These are phyloP conservation scores for Diaporthe sp. DNA, from an alignment of 2,329 filamentous ascomycete species.

Conservation along the genomic window DNA sequence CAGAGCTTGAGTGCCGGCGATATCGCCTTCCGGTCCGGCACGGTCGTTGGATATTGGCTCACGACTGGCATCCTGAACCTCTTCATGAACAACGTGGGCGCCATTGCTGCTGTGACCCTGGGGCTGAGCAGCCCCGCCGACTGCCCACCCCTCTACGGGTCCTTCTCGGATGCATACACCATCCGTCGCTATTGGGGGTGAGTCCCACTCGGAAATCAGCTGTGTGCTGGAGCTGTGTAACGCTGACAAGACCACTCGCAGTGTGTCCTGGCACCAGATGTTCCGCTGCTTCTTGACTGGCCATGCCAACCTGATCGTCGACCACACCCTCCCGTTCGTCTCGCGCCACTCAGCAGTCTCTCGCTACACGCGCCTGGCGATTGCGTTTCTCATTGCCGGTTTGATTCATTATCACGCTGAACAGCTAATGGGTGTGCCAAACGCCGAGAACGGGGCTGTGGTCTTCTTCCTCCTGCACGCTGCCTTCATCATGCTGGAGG, in stretches of 20 bases:
- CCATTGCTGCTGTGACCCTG: neutral
- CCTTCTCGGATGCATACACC: conserved; percentile 21
- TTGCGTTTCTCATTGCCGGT: conserved; percentile 30
- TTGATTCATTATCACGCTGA: conserved; percentile 21
- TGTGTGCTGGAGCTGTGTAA: neutral
- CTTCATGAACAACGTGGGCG: conserved; percentile 30
- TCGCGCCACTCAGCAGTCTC: conserved; percentile 9
- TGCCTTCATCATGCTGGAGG: conserved; percentile 34
- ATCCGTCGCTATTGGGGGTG: conserved; percentile 35
- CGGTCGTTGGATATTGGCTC: conserved; percentile 22
- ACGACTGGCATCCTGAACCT: conserved; percentile 19
- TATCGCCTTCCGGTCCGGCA: neutral
- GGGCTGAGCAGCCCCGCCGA: conserved; percentile 11
- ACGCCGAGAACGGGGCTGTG: conserved; percentile 13
- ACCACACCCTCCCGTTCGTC: conserved; percentile 14
- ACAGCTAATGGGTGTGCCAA: conserved; percentile 14
- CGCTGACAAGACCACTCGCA: neutral
- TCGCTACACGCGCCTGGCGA: conserved; percentile 20
- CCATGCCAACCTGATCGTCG: conserved; percentile 15
- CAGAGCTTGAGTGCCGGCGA: neutral
- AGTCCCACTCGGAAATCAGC: conserved; percentile 5
- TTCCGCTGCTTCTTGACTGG: conserved; percentile 30
- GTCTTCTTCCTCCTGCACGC: conserved; percentile 35
- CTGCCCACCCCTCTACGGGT: conserved; percentile 13
- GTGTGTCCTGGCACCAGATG: conserved; percentile 34